phyloP scores from a whole-genome alignment of 2,329 filamentous ascomycete genomes.

The Onygenales sp. region DNA sequence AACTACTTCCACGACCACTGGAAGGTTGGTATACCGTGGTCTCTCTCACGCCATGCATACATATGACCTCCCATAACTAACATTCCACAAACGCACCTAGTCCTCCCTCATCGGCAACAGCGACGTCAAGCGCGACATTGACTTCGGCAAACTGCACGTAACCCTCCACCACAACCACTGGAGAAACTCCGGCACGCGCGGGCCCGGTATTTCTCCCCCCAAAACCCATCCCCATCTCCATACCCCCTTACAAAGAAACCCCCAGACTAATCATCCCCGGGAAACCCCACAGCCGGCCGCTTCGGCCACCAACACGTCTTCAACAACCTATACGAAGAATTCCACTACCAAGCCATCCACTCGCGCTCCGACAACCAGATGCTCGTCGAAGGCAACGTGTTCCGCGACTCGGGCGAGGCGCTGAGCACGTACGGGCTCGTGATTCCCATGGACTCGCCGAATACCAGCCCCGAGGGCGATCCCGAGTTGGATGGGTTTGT shows the following conservation, averaged over 20 bases:
- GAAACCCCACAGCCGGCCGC: conserved; percentile 26
- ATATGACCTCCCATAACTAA: not conserved
- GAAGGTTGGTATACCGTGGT: conserved; percentile 15
- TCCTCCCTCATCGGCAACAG: conserved; percentile 36
- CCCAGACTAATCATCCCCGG: not conserved
- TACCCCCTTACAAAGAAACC: not conserved
- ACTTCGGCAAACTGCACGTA: conserved; percentile 37
- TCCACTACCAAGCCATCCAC: conserved; percentile 41
- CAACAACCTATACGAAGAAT: conserved; percentile 42
- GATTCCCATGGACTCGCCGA: conserved; percentile 46
- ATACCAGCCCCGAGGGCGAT: conserved; percentile 45
- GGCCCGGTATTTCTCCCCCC: conserved; percentile 18
- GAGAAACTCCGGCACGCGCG: conserved; percentile 37
- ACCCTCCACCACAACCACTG: conserved; percentile 45
- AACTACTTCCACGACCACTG: conserved; percentile 44
- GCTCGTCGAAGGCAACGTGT: conserved; percentile 42
- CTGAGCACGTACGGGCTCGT: conserved; percentile 47
- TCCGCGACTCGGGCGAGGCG: conserved; percentile 40
- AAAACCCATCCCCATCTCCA: not conserved
- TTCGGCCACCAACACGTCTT: conserved; percentile 44
- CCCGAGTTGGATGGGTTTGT: conserved; percentile 46
- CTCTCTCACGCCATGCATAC: not conserved
- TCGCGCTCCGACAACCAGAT: conserved; percentile 42
- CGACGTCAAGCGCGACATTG: conserved; percentile 30
- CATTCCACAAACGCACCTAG: conserved; percentile 5